A percentile compares a stretch with the other conserved stretches of the same genome.
phyloP scores from a whole-genome alignment of 441 rosid species.

The Erodium trifolium region DNA sequence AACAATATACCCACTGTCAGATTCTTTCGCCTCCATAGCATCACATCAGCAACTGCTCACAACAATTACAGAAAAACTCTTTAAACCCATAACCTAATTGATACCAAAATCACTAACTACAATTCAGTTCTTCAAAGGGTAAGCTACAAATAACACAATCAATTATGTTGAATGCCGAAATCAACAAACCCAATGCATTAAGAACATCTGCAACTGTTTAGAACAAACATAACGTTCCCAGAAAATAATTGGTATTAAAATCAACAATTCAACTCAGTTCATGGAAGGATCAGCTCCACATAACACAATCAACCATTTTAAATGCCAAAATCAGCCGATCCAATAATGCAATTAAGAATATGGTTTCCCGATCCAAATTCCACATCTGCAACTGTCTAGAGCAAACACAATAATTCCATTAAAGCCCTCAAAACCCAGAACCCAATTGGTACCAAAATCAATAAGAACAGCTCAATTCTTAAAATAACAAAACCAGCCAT shows the following conservation, averaged over 20 bases:
- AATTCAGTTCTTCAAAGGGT: neutral
- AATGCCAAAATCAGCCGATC: neutral
- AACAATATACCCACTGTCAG: constrained; percentile 51
- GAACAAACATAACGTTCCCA: neutral
- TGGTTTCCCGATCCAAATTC: neutral
- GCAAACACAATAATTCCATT: neutral
- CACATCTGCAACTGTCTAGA: no score
- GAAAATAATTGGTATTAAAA: neutral
- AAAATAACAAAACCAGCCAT: neutral
- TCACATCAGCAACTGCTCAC: constrained; percentile 80
- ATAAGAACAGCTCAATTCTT: neutral
- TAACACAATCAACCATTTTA: neutral
- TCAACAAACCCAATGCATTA: neutral
- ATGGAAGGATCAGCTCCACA: neutral
- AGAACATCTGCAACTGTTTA: neutral
- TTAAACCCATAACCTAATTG: neutral
- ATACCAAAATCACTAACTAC: constrained; percentile 1
- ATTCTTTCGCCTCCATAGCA: constrained; percentile 74
- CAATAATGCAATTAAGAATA: neutral
- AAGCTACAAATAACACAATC: constrained; percentile 4
- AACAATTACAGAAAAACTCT: constrained; percentile 1
- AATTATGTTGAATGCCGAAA: no score
- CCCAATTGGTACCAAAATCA: neutral
- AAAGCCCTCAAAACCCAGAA: neutral
- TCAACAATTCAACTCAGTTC: neutral